These are phyloP conservation scores for Kluyveromyces starmeri DNA, from an alignment of 805 yeast genomes.

Conservation along the genomic window DNA sequence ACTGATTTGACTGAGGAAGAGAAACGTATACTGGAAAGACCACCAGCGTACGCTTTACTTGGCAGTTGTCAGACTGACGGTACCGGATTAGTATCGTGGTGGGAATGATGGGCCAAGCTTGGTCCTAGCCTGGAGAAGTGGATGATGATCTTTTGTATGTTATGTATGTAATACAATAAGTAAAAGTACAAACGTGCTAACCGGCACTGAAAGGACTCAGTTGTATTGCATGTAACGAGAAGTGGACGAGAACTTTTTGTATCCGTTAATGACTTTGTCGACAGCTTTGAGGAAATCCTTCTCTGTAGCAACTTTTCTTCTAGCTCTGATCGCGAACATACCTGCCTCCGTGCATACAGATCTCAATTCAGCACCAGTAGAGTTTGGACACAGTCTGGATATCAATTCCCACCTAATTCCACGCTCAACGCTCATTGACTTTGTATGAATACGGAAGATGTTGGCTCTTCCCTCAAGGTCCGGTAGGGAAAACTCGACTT, in stretches of 20 bases:
- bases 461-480: constrained; percentile 97
- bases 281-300: constrained; percentile 97
- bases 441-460: constrained; percentile 93
- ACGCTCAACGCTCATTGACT: constrained; percentile 95
- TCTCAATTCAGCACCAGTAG: constrained; percentile 97
- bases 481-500: constrained; percentile 93
- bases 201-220: too few relatives aligned
- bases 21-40: constrained; percentile 28
- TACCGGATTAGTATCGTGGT: constrained; percentile 94
- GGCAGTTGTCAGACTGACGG: constrained; percentile 95
- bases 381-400: constrained; percentile 93
- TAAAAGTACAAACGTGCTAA: not conserved
- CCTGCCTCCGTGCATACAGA: constrained; percentile 99
- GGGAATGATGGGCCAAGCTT: constrained; percentile 47
- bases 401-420: constrained; percentile 98
- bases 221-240: constrained; percentile 98
- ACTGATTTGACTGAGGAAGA: constrained; percentile 22
- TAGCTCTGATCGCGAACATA: constrained; percentile 97
- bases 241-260: constrained; percentile 93
- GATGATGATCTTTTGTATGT: not conserved
- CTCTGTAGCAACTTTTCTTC: constrained; percentile 96
- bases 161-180: not conserved
- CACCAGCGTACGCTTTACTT: constrained; percentile 75
- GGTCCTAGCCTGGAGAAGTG: not conserved
- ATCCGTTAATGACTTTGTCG: constrained; percentile 97